Evolutionary conservation across 805 yeast species (phyloP), one percentile per base, ranked within the genome.

Genomic region (Deakozyma indianensis): DNA sequence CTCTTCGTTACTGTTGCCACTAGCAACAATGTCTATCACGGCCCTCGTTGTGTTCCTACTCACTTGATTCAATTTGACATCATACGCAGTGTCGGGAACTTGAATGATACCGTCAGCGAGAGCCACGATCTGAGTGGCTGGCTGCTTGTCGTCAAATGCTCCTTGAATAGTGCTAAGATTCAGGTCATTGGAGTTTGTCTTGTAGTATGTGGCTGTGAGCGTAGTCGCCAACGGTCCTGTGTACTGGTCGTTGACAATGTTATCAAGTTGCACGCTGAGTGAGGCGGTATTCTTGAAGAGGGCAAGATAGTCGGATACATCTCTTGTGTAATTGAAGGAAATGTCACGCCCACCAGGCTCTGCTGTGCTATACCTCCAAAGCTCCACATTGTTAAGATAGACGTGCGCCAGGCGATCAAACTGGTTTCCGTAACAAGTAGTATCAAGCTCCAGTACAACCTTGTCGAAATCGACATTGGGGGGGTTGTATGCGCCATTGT

Each of bases 361-460:
- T 15, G 80, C 74, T 1, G 90, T 83, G 2, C 85, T 77, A 1
- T 82, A 77, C 62, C 90, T 71, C 90, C 90, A 83, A 22, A 82
- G 60, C 50, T 80, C 78, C 5, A 71, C 67, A 21, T 77, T 80
- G 47, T 70, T 69, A 25, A 82, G 60, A 53, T 71, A 79, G 9
- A 66, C 42, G 43, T 62, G 64, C n/a, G 56, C 63, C 47, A 65
- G 52, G 16, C 70, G 58, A 49, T 65, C 70, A 46, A 53, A 65
- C 50, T 65, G 70, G 24, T 53, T 46, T 22, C 68, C 69, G 22
- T 45, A 50, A 15, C 57, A 55, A 7, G 58, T 47, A 2, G 60
- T 56, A 20, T 59, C 52, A n/a, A 65, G 49, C 2, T 53, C 48
- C 22, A 63, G 50, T 3, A 50, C 53, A 7, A 65, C 69, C 24